phyloP scores from a whole-genome alignment of 768 basidiomycete species.

The Boletus rex-veris region DNA sequence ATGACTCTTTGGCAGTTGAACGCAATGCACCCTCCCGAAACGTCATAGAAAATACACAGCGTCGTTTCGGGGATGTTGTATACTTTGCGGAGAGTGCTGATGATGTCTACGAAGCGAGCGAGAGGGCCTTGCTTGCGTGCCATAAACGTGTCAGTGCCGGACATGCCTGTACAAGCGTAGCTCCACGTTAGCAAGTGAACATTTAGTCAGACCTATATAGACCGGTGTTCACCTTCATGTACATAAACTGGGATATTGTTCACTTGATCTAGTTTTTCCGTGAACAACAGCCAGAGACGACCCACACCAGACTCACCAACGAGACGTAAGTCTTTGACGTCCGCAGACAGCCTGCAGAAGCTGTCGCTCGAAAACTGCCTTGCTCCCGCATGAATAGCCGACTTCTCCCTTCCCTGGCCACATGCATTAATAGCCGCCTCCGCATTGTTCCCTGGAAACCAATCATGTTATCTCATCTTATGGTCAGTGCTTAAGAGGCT shows the following conservation, averaged over 20 bases:
- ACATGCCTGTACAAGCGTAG: not conserved
- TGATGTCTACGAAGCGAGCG: conserved; percentile 67
- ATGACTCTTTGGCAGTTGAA: conserved; percentile 86
- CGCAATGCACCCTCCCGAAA: conserved; percentile 73
- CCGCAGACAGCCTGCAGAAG: not conserved
- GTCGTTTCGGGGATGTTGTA: conserved; percentile 67
- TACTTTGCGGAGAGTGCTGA: conserved; percentile 56
- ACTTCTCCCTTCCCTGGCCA: not conserved
- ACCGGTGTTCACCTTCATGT: conserved; percentile 44
- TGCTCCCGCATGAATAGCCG: not conserved
- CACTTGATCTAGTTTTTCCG: conserved; percentile 2
- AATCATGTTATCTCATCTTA: not conserved
- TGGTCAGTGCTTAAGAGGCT: not conserved
- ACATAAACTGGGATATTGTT: conserved; percentile 54
- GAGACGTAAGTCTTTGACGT: not conserved
- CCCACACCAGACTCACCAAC: not conserved
- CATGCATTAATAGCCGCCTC: not conserved
- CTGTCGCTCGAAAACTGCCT: not conserved
- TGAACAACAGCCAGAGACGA: not conserved
- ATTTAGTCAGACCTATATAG: too few species aligned
- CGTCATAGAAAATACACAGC: conserved; percentile 81
- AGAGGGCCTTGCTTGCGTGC: conserved; percentile 46
- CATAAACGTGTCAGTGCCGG: conserved; percentile 44
- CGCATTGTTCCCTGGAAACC: not conserved
- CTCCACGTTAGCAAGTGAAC: not conserved